Base-by-base conservation (phyloP, 106 monocot species). In the Agapanthus africanus region DNA sequence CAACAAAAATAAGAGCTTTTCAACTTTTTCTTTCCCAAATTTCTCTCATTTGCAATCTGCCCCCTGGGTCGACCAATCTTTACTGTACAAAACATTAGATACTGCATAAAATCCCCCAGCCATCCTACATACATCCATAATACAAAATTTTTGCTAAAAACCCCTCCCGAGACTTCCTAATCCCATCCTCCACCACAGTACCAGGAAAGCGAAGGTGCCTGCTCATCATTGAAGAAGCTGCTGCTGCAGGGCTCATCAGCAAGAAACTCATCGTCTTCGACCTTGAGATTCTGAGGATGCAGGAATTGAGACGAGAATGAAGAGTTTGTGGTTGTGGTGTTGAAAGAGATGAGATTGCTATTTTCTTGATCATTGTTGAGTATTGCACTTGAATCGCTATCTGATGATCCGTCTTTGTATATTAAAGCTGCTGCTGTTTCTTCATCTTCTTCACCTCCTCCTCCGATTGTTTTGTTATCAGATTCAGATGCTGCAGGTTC, bases 371-470 rank as follows among this genome's bases (percentile, higher is more conserved):
- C 83, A 63, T 76, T 78, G 67, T 76, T 78, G 11, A 80, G 67
- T 8, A 80, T 70, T 6, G 77, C 84, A 63, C 84, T 80, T 0
- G 84, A 84, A 37, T 80, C 84, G 70, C 84, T 84, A 40, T 84
- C 84, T 3, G 79, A 79, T 18, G 76, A 73, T n/a, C n/a, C n/a
- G 21, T 76, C 62, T 61, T 27, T 69, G 72, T 38, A 52, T 50
- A 72, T 63, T 14, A 42, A 36, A 0, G 74, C 28, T 44, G 62
- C 59, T 16, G 64, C 47, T 41, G 47, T 41, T 9, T 68, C 78
- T 41, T 72, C 72, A 22, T 35, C 56, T n/a, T n/a, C n/a, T n/a
- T n/a, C n/a, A n/a, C n/a, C n/a, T n/a, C n/a, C n/a, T n/a, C n/a
- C n/a, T n/a, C n/a, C n/a, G 4, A 44, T 19, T 6, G 26, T 28